Conservation (phyloP, 768 basidiomycete species). For the Trametes punicea region DNA sequence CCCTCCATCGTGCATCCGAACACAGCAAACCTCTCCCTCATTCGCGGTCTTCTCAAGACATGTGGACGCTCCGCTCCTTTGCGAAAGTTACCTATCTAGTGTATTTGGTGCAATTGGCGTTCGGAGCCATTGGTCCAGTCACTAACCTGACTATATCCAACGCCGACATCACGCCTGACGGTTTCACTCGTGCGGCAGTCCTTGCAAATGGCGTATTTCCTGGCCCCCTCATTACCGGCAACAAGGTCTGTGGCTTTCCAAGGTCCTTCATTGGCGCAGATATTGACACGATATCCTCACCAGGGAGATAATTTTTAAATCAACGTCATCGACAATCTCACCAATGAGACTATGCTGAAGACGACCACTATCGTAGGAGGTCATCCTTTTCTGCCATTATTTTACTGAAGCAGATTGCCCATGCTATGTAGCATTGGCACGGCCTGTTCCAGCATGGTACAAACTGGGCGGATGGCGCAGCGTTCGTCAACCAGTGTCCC, state of each 20-base stretch:
- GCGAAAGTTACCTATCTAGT: neutral
- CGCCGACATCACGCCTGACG: slow-evolving; percentile 32
- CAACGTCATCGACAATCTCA: slow-evolving; percentile 25
- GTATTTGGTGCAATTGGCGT: too few relatives aligned
- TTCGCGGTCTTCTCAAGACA: neutral
- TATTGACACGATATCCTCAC: neutral
- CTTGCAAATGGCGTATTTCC: slow-evolving; percentile 23
- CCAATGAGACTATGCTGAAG: slow-evolving; percentile 19
- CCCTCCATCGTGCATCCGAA: neutral
- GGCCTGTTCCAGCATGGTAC: slow-evolving; percentile 44
- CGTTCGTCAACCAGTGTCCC: slow-evolving; percentile 44
- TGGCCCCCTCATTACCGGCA: slow-evolving; percentile 23
- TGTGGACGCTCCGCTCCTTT: slow-evolving; percentile 2
- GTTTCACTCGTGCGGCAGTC: slow-evolving; percentile 25
- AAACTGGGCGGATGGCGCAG: slow-evolving; percentile 44
- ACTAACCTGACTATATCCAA: slow-evolving; percentile 28
- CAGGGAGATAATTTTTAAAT: slow-evolving; percentile 26
- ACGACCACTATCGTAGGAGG: slow-evolving; percentile 23
- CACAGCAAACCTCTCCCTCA: neutral
- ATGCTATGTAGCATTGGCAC: slow-evolving; percentile 40
- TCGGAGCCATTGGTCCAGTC: slow-evolving; percentile 27
- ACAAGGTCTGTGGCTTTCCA: slow-evolving; percentile 22
- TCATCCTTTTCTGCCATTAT: neutral
- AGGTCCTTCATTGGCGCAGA: neutral
- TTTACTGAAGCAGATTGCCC: neutral